These are phyloP conservation scores for Botrytis aclada DNA, from an alignment of 2,329 filamentous ascomycete species.

Conservation along the genomic window DNA sequence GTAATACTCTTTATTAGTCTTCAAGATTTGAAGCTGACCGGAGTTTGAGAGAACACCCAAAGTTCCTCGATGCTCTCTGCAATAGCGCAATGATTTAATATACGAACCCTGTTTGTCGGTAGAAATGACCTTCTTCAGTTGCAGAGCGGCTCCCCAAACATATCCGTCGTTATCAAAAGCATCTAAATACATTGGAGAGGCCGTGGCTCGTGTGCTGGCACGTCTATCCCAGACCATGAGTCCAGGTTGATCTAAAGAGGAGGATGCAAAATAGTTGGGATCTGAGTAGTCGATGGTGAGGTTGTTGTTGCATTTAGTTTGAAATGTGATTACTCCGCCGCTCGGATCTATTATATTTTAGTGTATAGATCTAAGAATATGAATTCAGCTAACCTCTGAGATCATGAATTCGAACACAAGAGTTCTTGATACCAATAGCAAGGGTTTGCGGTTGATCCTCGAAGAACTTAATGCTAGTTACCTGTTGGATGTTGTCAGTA, in stretches of 20 bases:
- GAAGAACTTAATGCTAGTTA: slow-evolving; percentile 81
- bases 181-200: slow-evolving; percentile 54
- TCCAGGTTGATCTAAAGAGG: slow-evolving; percentile 69
- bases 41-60: slow-evolving; percentile 60
- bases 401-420: slow-evolving; percentile 74
- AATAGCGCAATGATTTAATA: slow-evolving; percentile 61
- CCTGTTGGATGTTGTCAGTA: slow-evolving; percentile 58
- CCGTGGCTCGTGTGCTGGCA: slow-evolving; percentile 51
- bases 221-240: slow-evolving; percentile 78
- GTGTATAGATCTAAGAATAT: background rate
- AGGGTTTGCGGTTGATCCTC: slow-evolving; percentile 72
- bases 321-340: slow-evolving; percentile 55
- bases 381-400: slow-evolving; percentile 59
- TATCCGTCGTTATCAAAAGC: slow-evolving; percentile 59
- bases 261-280: slow-evolving; percentile 81
- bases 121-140: slow-evolving; percentile 56
- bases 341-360: slow-evolving; percentile 44
- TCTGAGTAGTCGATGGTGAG: slow-evolving; percentile 76
- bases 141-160: slow-evolving; percentile 60
- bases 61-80: slow-evolving; percentile 58
- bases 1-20: slow-evolving; percentile 54
- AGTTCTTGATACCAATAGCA: slow-evolving; percentile 71
- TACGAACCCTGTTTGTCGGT: slow-evolving; percentile 50
- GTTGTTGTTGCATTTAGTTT: slow-evolving; percentile 66
- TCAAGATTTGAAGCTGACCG: slow-evolving; percentile 60